phyloP scores from a whole-genome alignment of 106 monocot species.

The Hemerocallis citrina region DNA sequence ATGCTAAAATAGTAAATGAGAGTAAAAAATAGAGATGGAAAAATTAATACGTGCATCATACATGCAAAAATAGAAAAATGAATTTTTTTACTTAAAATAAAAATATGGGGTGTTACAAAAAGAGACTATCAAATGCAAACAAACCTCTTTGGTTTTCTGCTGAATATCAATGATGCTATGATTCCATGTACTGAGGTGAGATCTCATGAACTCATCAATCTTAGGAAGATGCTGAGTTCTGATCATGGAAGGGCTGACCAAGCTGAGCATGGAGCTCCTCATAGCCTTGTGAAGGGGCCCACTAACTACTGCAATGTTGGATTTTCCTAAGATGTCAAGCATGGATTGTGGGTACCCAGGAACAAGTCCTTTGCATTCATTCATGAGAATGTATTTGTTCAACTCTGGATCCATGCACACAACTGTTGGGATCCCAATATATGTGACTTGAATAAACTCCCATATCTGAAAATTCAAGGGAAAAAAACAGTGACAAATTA shows the following conservation, averaged over 20 bases:
- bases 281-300: slow-evolving; percentile 74
- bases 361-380: slow-evolving; percentile 74
- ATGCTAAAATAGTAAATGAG: too few relatives aligned
- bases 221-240: slow-evolving; percentile 63
- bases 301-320: slow-evolving; percentile 84
- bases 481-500: too few relatives aligned
- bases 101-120: too few relatives aligned
- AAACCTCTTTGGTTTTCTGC: slow-evolving; percentile 78
- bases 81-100: too few relatives aligned
- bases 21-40: too few relatives aligned
- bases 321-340: slow-evolving; percentile 71
- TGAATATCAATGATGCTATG: slow-evolving; percentile 64
- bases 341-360: slow-evolving; percentile 96
- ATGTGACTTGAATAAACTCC: slow-evolving; percentile 81
- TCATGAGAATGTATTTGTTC: slow-evolving; percentile 80
- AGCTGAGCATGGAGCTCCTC: slow-evolving; percentile 59
- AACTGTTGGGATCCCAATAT: slow-evolving; percentile 88
- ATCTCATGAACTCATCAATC: slow-evolving; percentile 74
- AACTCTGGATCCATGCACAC: slow-evolving; percentile 90
- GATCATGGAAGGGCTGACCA: slow-evolving; percentile 61
- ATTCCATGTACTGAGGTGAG: slow-evolving; percentile 49
- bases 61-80: too few relatives aligned
- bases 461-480: slow-evolving; percentile 76
- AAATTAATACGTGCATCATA: too few relatives aligned
- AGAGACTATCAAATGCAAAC: too few relatives aligned